Evolutionary conservation across 176 grass and related monocot species (phyloP).

Genomic region (Phoenix roebelenii): DNA sequence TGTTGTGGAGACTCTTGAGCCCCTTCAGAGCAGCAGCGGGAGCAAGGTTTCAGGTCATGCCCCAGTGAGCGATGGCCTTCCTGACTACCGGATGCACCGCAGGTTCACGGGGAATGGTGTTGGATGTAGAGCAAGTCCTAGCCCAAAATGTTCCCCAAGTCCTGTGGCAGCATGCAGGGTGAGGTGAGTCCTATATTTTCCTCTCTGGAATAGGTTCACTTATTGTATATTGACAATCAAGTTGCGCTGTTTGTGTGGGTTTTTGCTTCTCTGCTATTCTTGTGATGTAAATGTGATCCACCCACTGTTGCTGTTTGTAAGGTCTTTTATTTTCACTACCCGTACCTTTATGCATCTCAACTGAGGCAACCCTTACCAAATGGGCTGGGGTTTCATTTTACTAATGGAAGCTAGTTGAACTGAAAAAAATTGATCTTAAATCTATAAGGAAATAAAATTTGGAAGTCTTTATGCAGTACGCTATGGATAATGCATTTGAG

Average conservation of each 20-base stretch:
- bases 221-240: constrained; percentile 9
- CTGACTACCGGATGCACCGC: constrained; percentile 43
- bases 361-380: constrained; percentile 4
- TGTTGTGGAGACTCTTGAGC: constrained; percentile 75
- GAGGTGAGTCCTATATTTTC: constrained; percentile 32
- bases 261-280: constrained; percentile 1
- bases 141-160: constrained; percentile 45
- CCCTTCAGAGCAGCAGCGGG: constrained; percentile 44
- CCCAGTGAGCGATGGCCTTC: constrained; percentile 20
- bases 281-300: constrained; percentile 4
- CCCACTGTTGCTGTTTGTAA: not conserved
- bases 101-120: constrained; percentile 34
- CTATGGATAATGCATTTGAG: no score
- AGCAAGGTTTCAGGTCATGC: constrained; percentile 26
- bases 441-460: not conserved
- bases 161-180: constrained; percentile 76
- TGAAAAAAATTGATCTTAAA: not conserved
- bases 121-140: constrained; percentile 68
- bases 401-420: constrained; percentile 7
- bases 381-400: constrained; percentile 3
- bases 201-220: not conserved
- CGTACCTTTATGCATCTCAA: constrained; percentile 7
- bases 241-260: constrained; percentile 1
- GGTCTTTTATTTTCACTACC: not conserved
- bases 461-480: no score